These are phyloP conservation scores for Clohesyomyces aquaticus DNA, from an alignment of 495 filamentous ascomycete species.

Conservation along the genomic window DNA sequence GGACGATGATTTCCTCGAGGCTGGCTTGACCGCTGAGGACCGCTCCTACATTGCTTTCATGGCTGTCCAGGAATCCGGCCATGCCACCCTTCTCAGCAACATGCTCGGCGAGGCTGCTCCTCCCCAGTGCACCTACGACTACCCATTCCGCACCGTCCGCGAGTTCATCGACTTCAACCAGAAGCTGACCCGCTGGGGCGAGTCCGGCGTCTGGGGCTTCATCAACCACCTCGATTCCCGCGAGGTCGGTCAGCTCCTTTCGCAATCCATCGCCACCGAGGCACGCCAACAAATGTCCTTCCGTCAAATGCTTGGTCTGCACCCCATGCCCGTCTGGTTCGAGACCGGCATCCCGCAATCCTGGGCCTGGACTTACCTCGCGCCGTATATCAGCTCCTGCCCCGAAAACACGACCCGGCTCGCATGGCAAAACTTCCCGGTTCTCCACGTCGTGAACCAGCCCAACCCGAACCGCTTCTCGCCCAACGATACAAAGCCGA, in stretches of 20 bases:
- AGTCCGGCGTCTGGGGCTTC: conserved; percentile 84
- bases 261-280: conserved; percentile 80
- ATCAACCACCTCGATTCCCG: conserved; percentile 78
- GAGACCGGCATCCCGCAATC: conserved; percentile 79
- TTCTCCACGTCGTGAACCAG: conserved; percentile 73
- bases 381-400: conserved; percentile 82
- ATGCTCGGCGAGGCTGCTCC: conserved; percentile 79
- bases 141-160: conserved; percentile 74
- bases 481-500: conserved; percentile 52
- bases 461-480: conserved; percentile 69
- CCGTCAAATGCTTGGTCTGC: conserved; percentile 81
- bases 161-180: conserved; percentile 88
- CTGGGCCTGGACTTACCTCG: conserved; percentile 85
- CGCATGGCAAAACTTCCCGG: conserved; percentile 88
- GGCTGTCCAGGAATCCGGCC: conserved; percentile 83
- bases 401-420: conserved; percentile 74
- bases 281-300: conserved; percentile 88
- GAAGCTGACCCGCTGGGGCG: conserved; percentile 80
- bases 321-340: conserved; percentile 87
- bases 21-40: conserved; percentile 69
- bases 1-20: conserved; percentile 68
- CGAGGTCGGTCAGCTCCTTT: conserved; percentile 70
- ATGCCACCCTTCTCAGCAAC: conserved; percentile 77
- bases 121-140: conserved; percentile 77
- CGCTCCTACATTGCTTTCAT: conserved; percentile 77